Conservation (phyloP, 2,329 filamentous ascomycete species). For the Tympanopsis confertula region DNA sequence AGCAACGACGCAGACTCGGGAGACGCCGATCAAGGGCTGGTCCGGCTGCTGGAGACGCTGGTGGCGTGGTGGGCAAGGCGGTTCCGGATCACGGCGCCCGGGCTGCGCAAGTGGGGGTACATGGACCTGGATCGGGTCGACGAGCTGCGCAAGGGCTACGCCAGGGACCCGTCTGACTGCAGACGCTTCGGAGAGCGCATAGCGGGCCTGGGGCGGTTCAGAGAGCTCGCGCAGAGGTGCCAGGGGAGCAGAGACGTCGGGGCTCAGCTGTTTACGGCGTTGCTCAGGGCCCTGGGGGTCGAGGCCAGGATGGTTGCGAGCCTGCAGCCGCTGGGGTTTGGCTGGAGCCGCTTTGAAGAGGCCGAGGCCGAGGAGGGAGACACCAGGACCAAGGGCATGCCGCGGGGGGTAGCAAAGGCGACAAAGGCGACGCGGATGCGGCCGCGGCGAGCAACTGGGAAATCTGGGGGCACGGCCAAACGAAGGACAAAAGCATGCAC, state of each 20-base stretch:
- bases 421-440: slow-evolving; percentile 22
- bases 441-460: slow-evolving; percentile 6
- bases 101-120: slow-evolving; percentile 81
- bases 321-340: slow-evolving; percentile 77
- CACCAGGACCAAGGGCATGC: slow-evolving; percentile 9
- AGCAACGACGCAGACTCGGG: slow-evolving; percentile 62
- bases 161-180: slow-evolving; percentile 47
- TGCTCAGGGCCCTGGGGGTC: slow-evolving; percentile 69
- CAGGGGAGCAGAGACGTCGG: slow-evolving; percentile 79
- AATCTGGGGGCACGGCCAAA: slow-evolving; percentile 2
- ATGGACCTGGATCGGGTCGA: slow-evolving; percentile 66
- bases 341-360: slow-evolving; percentile 80
- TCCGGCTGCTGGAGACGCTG: slow-evolving; percentile 66
- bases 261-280: slow-evolving; percentile 77
- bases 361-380: slow-evolving; percentile 34
- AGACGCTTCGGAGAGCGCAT: slow-evolving; percentile 69
- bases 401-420: slow-evolving; percentile 14
- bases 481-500: slow-evolving; percentile 5
- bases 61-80: slow-evolving; percentile 78
- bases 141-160: slow-evolving; percentile 60
- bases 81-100: slow-evolving; percentile 67
- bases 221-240: slow-evolving; percentile 54
- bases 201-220: slow-evolving; percentile 53
- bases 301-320: slow-evolving; percentile 76
- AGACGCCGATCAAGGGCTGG: slow-evolving; percentile 62